Base-by-base conservation (phyloP, 2,329 filamentous ascomycete genomes). In the Aspergillus sp. region DNA sequence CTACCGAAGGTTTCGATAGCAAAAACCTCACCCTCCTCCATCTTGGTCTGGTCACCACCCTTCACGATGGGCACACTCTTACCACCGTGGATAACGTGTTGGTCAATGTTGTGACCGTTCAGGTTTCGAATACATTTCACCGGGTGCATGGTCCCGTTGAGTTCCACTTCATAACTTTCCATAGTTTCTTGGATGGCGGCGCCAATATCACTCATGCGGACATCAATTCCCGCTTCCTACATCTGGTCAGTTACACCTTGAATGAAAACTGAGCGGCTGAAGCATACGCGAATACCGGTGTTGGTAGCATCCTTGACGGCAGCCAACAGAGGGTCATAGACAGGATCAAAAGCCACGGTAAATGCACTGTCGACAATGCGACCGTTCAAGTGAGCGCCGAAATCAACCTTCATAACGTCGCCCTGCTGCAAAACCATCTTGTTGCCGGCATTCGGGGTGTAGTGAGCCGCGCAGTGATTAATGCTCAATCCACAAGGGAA, bases 51-150 rank as follows among this genome's bases (percentile, higher is more conserved):
- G 60, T 95, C 88, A 49, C 81, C 80, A 49, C 82, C 85, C 74
- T 95, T 95, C 51, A 96, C 89, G 59, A 96, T 95, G 0, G 90
- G 91, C 40, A 96, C 88, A 53, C 87, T 90, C 77, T 96, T 96
- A 42, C 67, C 86, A 45, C 90, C 90, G 70, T 96, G 90, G 57
- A 96, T 96, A 65, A 82, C 83, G 73, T 90, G 93, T 49, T 83
- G 90, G 44, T 88, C 77, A 60, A 96, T 96, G 54, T 87, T 91
- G 73, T 96, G 90, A 7, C 89, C 90, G 60, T 87, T 91, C 48
- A 95, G 75, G 71, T 93, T 93, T 52, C 86, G 84, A 62, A 95
- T 91, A 52, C 84, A 78, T 73, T 93, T 94, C 65, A 94, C 78
- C 1, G 86, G 88, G 59, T 88, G 81, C 9, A 82, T 89, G 33